Evolutionary conservation across 108 stramenopile genomes (phyloP).

Genomic region (Seminavis robusta): DNA sequence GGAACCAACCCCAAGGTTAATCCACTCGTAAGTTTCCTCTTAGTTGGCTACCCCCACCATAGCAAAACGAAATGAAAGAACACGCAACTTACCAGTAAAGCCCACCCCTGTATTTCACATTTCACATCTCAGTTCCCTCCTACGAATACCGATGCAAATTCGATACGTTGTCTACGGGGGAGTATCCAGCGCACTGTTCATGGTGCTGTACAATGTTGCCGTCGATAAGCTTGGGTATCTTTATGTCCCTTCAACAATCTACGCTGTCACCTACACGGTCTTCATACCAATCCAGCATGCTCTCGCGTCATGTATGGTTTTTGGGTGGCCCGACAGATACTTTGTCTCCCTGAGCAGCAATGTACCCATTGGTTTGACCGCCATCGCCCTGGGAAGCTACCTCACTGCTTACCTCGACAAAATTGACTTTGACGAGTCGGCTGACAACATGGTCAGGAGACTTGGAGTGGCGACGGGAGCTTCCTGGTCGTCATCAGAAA

Average conservation of each 20-base stretch:
- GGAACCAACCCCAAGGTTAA: too few species aligned
- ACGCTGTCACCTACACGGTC: constrained; percentile 61
- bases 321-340: constrained; percentile 86
- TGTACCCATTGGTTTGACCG: constrained; percentile 81
- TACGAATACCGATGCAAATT: constrained; percentile 63
- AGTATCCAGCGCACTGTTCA: constrained; percentile 67
- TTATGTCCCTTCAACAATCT: constrained; percentile 66
- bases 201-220: constrained; percentile 73
- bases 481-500: too few species aligned
- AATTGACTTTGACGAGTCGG: constrained; percentile 48
- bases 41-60: too few species aligned
- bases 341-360: constrained; percentile 64
- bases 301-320: constrained; percentile 62
- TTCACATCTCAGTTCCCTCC: too few species aligned
- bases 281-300: constrained; percentile 80
- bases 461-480: too few species aligned
- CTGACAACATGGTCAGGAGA: constrained; percentile 24
- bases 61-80: too few species aligned
- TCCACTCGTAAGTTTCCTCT: too few species aligned
- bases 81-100: too few species aligned
- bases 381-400: constrained; percentile 63
- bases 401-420: constrained; percentile 73
- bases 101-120: too few species aligned
- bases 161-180: constrained; percentile 79
- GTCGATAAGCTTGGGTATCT: constrained; percentile 44